Evolutionary conservation across 73 alveolate species (phyloP), one percentile per base, ranked within the genome.

Genomic region (Uronychia binucleata): DNA sequence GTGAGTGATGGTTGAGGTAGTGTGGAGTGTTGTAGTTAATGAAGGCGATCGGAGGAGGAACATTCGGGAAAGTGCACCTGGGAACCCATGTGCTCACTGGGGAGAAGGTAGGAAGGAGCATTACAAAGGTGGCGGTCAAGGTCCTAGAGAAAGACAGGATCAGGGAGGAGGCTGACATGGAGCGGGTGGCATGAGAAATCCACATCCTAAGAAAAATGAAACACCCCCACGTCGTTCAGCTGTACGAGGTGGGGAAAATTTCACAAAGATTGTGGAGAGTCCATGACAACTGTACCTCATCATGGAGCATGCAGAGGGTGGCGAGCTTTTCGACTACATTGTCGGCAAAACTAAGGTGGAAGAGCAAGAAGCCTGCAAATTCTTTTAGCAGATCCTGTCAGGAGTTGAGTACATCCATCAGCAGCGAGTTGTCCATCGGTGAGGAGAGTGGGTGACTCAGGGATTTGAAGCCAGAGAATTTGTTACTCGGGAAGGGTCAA

Each of bases 71-170:
- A n/a, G n/a, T n/a, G n/a, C n/a, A n/a, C n/a, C n/a, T n/a, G n/a
- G n/a, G n/a, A n/a, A n/a, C n/a, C n/a, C n/a, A n/a, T n/a, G n/a
- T n/a, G n/a, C n/a, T 67, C 31, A 90, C 96, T 0, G 86, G 84
- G 59, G 87, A 86, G 77, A 90, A 90, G 35, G n/a, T n/a, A n/a
- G n/a, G n/a, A n/a, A n/a, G n/a, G n/a, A n/a, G n/a, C n/a, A n/a
- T n/a, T n/a, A n/a, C n/a, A n/a, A n/a, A n/a, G n/a, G 98, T 91
- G 19, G 98, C 98, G 26, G 91, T 93, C 58, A 93, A 93, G 33
- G 75, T 83, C 0, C 79, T 83, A 0, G 90, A 83, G 79, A 83
- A 83, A 59, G 74, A 93, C 86, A 84, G 86, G 74, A 79, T 93
- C 32, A 86, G 88, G 58, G 97, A 93, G 82, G 94, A 84, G 29